phyloP scores from a whole-genome alignment of 805 yeast species.

The Suhomyces sp. region DNA sequence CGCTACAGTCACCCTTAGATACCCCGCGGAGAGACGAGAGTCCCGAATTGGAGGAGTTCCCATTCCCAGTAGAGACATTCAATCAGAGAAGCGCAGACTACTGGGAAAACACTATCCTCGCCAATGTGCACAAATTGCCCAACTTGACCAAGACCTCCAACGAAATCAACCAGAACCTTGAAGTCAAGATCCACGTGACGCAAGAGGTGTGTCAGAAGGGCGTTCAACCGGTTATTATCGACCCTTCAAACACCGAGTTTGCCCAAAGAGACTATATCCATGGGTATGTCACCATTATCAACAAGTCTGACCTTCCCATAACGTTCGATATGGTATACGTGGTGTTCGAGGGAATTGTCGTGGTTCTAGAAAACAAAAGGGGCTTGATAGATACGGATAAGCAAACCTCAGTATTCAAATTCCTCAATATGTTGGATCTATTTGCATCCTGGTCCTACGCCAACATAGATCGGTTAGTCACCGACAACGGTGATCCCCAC shows the following conservation, averaged over 20 bases:
- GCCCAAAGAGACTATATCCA: conserved; percentile 44
- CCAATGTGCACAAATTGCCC: conserved; percentile 40
- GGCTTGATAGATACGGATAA: conserved; percentile 21
- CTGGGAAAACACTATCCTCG: conserved; percentile 39
- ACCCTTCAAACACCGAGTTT: conserved; percentile 32
- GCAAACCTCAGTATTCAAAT: conserved; percentile 33
- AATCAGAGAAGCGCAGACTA: conserved; percentile 28
- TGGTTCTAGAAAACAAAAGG: conserved; percentile 22
- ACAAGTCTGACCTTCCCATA: conserved; percentile 30
- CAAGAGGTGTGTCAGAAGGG: conserved; percentile 42
- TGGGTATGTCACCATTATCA: conserved; percentile 41
- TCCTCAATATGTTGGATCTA: conserved; percentile 43
- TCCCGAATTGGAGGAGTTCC: conserved; percentile 8
- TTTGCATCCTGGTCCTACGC: conserved; percentile 47
- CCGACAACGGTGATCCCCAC: conserved; percentile 30
- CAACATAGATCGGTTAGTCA: conserved; percentile 37
- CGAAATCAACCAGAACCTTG: conserved; percentile 23
- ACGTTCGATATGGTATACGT: conserved; percentile 46
- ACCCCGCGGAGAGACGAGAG: conserved; percentile 5
- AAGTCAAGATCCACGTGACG: conserved; percentile 36
- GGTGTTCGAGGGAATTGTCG: conserved; percentile 39
- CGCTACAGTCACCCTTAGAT: conserved; percentile 9
- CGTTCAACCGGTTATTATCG: conserved; percentile 31
- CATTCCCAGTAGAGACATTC: conserved; percentile 19
- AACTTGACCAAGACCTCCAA: conserved; percentile 25